Percentiles rank a stretch among this genome's conserved stretches.
phyloP scores from a whole-genome alignment of 257 asterid genomes.

The Nicotiana sylvestris region DNA sequence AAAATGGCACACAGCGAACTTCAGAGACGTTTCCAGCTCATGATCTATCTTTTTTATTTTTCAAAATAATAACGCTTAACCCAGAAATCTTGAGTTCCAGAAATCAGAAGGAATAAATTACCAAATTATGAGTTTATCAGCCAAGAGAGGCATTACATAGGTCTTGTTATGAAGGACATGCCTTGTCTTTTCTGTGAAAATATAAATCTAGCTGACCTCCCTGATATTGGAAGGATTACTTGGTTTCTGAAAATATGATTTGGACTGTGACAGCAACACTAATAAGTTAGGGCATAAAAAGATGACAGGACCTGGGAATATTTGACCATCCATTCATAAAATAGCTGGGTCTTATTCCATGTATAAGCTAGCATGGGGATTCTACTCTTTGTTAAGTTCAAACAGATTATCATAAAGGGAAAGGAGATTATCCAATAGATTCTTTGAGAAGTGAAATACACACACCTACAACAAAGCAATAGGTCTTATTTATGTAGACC shows the following conservation, averaged over 20 bases:
- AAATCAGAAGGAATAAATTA: constrained; percentile 2
- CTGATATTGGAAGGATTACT: neutral
- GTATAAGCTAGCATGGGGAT: neutral
- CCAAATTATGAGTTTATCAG: neutral
- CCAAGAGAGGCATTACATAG: neutral
- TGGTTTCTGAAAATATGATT: neutral
- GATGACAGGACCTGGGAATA: neutral
- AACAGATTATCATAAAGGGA: neutral
- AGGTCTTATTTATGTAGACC: neutral
- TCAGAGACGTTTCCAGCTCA: neutral
- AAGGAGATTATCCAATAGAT: neutral
- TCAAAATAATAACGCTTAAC: neutral
- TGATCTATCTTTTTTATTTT: neutral
- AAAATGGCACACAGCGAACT: neutral
- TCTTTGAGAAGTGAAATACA: neutral
- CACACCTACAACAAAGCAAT: neutral
- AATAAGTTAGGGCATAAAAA: neutral
- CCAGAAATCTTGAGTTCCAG: neutral
- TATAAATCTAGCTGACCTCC: neutral
- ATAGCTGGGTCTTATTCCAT: neutral
- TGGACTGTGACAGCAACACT: neutral
- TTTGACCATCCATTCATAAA: neutral
- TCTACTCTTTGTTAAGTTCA: constrained; percentile 8
- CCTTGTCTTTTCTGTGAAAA: neutral
- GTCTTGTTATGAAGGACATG: neutral